These are phyloP conservation scores for Cadophora sp. DNA, from an alignment of 2,329 filamentous ascomycete genomes.

Conservation along the genomic window DNA sequence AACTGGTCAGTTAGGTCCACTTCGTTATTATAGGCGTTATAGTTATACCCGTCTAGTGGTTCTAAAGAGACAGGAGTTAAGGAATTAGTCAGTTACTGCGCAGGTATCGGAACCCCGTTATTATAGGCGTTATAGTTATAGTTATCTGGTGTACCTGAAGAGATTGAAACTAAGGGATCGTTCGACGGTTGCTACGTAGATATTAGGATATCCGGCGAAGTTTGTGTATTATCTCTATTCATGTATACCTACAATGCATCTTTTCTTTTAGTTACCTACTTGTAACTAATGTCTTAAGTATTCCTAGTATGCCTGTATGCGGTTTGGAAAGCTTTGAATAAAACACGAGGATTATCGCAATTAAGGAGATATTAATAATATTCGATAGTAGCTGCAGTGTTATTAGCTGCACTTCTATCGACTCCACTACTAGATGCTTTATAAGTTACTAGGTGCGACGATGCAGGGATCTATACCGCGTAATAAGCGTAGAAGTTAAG, in stretches of 20 bases:
- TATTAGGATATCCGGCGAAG: constrained; percentile 11
- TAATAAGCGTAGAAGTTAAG: too few relatives aligned
- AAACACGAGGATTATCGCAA: constrained; percentile 21
- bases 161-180: background rate
- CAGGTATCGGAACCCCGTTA: background rate
- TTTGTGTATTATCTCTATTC: constrained; percentile 17
- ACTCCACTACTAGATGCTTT: too few relatives aligned
- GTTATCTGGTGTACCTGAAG: background rate
- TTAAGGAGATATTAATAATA: too few relatives aligned
- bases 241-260: constrained; percentile 17
- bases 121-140: background rate
- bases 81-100: constrained; percentile 2
- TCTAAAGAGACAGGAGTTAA: background rate
- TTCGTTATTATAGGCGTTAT: background rate
- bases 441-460: too few relatives aligned
- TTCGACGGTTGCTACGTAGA: background rate
- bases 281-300: constrained; percentile 26
- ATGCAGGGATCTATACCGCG: too few relatives aligned
- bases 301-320: constrained; percentile 26
- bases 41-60: background rate
- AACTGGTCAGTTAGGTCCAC: background rate
- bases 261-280: constrained; percentile 25
- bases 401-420: too few relatives aligned
- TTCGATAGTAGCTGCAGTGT: too few relatives aligned
- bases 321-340: constrained; percentile 18